These are phyloP conservation scores for Sporothrix luriei DNA, from an alignment of 2,329 filamentous ascomycete species.

Conservation along the genomic window DNA sequence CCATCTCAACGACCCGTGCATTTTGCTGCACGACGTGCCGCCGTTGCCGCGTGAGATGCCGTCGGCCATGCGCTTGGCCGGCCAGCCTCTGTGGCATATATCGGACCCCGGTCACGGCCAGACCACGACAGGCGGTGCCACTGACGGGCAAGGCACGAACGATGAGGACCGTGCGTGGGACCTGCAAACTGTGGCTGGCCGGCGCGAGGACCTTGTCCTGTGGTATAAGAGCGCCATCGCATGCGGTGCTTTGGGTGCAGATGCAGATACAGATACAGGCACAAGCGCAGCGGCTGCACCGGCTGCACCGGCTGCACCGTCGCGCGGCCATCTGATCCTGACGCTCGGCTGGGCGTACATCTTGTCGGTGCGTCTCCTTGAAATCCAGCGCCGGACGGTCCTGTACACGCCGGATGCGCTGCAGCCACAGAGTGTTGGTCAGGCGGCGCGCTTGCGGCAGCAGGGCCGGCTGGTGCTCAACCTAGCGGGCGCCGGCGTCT, in stretches of 20 bases:
- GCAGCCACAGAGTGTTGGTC: slow-evolving; percentile 11
- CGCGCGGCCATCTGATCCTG: slow-evolving; percentile 30
- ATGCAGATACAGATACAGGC: too few species aligned
- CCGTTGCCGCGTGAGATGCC: slow-evolving; percentile 18
- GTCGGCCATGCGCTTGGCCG: not conserved
- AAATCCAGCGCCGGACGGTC: slow-evolving; percentile 28
- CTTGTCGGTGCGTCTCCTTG: slow-evolving; percentile 31
- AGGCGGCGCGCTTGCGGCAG: slow-evolving; percentile 19
- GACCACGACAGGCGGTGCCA: too few species aligned
- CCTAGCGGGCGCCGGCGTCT: slow-evolving; percentile 26
- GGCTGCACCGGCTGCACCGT: slow-evolving; percentile 17
- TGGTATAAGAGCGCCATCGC: not conserved
- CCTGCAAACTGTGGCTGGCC: slow-evolving; percentile 16
- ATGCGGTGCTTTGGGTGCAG: not conserved
- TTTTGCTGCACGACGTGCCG: slow-evolving; percentile 28
- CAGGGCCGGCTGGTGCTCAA: slow-evolving; percentile 29
- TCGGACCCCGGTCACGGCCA: not conserved
- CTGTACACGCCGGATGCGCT: slow-evolving; percentile 25
- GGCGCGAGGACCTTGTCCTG: not conserved
- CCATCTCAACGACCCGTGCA: slow-evolving; percentile 25
- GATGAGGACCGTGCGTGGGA: not conserved
- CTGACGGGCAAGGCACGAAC: too few species aligned
- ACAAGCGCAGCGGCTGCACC: too few species aligned
- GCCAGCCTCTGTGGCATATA: slow-evolving; percentile 18
- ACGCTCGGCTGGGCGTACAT: slow-evolving; percentile 34